Conservation (phyloP, 106 monocot species). For the Cymbidium sinense region DNA sequence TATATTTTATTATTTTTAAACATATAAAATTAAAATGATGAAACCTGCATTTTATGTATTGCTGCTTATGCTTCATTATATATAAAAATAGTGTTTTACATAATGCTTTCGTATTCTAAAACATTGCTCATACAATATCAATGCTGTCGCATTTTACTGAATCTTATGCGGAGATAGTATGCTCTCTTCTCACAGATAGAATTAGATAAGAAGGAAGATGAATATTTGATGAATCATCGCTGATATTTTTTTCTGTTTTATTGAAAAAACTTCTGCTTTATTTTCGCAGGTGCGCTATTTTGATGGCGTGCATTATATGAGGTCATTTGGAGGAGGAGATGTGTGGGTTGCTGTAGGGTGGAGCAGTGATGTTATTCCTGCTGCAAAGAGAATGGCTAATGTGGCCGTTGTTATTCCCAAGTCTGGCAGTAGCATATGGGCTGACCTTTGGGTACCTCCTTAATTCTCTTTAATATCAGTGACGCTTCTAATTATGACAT, state of each 20-base stretch:
- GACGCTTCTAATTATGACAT: background rate
- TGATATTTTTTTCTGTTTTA: background rate
- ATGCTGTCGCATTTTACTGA: too few species aligned
- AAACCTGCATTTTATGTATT: too few species aligned
- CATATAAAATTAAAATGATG: too few species aligned
- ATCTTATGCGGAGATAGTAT: background rate
- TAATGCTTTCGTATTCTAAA: too few species aligned
- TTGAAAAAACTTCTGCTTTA: background rate
- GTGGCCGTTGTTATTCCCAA: conserved; percentile 88
- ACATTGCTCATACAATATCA: too few species aligned
- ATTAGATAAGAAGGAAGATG: background rate
- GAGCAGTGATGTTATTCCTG: conserved; percentile 88
- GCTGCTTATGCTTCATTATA: too few species aligned
- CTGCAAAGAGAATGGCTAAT: conserved; percentile 77
- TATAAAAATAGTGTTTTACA: too few species aligned
- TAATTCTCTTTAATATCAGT: background rate
- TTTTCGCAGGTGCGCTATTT: conserved; percentile 61
- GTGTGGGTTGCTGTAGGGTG: conserved; percentile 98
- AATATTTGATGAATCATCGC: background rate
- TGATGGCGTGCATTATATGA: conserved; percentile 76
- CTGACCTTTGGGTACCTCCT: conserved; percentile 77
- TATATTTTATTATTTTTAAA: too few species aligned
- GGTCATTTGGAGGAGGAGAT: conserved; percentile 79
- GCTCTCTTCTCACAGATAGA: background rate
- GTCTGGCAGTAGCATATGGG: conserved; percentile 88